Evolutionary conservation across 805 yeast genomes (phyloP).

Genomic region (Zygotorulaspora danielsina): DNA sequence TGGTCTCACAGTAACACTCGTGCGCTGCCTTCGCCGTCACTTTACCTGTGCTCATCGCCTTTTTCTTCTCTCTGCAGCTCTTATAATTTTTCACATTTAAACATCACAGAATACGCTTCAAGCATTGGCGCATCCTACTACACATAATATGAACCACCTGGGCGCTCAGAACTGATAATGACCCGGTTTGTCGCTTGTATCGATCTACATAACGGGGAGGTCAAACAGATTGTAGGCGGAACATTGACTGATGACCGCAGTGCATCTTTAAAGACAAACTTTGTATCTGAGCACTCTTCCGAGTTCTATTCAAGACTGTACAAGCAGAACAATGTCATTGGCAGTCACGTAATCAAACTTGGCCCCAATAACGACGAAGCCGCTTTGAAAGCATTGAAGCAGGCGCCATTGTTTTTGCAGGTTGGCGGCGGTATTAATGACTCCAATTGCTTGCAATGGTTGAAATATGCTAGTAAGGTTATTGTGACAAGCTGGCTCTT

Average conservation of each 20-base stretch:
- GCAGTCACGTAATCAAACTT: constrained; percentile 91
- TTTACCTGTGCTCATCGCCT: constrained; percentile 5
- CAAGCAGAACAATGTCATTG: constrained; percentile 49
- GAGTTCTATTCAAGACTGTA: constrained; percentile 73
- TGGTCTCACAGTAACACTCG: too few relatives aligned
- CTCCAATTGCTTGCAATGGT: constrained; percentile 73
- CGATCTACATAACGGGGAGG: constrained; percentile 91
- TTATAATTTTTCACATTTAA: not conserved
- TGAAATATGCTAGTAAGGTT: constrained; percentile 75
- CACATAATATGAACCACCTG: too few relatives aligned
- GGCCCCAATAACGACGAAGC: constrained; percentile 82
- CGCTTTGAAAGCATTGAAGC: constrained; percentile 65
- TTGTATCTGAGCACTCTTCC: constrained; percentile 70
- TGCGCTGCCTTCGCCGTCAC: too few relatives aligned
- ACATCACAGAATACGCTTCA: constrained; percentile 1
- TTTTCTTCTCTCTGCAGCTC: not conserved
- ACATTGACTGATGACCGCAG: constrained; percentile 51
- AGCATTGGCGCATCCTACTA: too few relatives aligned
- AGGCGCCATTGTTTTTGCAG: constrained; percentile 75
- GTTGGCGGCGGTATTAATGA: constrained; percentile 90
- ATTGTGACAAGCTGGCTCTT: constrained; percentile 92
- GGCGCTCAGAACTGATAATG: constrained; percentile 49
- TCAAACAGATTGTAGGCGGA: constrained; percentile 96
- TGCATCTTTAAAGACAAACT: constrained; percentile 59
- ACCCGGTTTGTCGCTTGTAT: constrained; percentile 91